Conservation (phyloP, 2,329 filamentous ascomycete genomes). For the Fusarium chaquense region DNA sequence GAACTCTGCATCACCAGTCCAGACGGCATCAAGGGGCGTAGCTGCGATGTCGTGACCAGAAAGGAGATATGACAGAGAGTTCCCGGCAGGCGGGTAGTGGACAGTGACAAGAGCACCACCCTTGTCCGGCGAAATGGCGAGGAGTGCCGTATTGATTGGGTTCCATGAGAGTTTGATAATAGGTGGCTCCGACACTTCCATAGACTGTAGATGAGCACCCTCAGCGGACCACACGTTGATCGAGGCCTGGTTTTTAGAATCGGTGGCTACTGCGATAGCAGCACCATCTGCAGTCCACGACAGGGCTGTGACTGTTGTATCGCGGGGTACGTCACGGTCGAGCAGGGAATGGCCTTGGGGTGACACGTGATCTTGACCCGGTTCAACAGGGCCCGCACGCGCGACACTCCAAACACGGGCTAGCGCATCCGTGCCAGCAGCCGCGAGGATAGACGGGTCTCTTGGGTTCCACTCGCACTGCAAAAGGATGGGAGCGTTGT, state of each 20-base stretch:
- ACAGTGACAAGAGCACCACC: constrained; percentile 68
- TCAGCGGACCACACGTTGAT: constrained; percentile 69
- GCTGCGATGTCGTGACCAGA: constrained; percentile 62
- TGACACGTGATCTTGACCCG: constrained; percentile 57
- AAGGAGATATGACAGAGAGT: constrained; percentile 62
- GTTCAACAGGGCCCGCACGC: constrained; percentile 62
- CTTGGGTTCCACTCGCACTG: constrained; percentile 77
- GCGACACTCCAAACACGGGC: constrained; percentile 75
- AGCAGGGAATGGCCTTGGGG: constrained; percentile 58
- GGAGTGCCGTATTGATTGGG: constrained; percentile 64
- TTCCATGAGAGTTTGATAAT: constrained; percentile 73
- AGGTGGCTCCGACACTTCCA: constrained; percentile 70
- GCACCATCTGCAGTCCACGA: constrained; percentile 70
- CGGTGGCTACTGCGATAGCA: constrained; percentile 69
- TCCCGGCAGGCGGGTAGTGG: constrained; percentile 59
- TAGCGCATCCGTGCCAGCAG: constrained; percentile 77
- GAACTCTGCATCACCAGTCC: constrained; percentile 70
- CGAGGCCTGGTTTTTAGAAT: constrained; percentile 63
- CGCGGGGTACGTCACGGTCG: constrained; percentile 64
- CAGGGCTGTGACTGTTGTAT: constrained; percentile 68
- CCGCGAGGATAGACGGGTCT: constrained; percentile 74
- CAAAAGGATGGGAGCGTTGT: constrained; percentile 71
- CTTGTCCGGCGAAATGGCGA: constrained; percentile 68
- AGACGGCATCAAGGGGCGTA: constrained; percentile 68
- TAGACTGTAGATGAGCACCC: constrained; percentile 64